Evolutionary conservation across 2,329 filamentous ascomycete genomes (phyloP), one percentile per base, ranked within the genome.

Genomic region (Trichoderma sp.): DNA sequence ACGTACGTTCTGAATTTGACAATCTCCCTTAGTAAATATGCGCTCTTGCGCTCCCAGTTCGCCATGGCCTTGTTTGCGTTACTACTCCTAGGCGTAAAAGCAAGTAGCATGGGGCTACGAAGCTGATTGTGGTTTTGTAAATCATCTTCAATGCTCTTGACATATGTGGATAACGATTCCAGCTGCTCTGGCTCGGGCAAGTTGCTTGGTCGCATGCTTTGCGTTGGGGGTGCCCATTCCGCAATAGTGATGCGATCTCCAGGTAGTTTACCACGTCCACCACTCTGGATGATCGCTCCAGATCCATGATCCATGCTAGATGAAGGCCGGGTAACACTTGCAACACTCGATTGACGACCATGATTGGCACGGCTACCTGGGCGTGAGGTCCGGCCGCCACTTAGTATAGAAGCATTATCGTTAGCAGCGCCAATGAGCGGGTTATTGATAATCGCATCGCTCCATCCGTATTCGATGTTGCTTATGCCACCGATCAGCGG

Each of bases 381-480:
- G 24, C 85, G 83, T 5, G 84, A 83, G 33, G 76, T 77, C 52
- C 77, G 76, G 27, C 75, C 75, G 55, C 75, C 75, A 13, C 77
- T 79, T 61, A 77, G 68, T 33, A 73, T 79, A 71, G 68, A 75
- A 73, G 69, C 60, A 55, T 72, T 74, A 62, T 88, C 86, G 70
- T 86, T 85, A 73, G 87, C 85, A 31, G 84, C 84, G 5, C 77
- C 79, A 4, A 88, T 83, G 29, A 88, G 80, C 10, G 85, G 81
- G 67, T 84, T 88, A 73, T 88, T 89, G 75, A 97, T 89, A 71
- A 97, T 89, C 24, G 86, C 84, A 52, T 97, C 93, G 74, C 93
- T 92, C 96, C 96, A 99, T 65, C 96, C 96, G 76, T 97, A 98
- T 79, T 99, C 96, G 74, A 98, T 92, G 78, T 97, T 99, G 81